Evolutionary conservation across 768 basidiomycete species (phyloP).

Genomic region (Naganishia friedmannii): DNA sequence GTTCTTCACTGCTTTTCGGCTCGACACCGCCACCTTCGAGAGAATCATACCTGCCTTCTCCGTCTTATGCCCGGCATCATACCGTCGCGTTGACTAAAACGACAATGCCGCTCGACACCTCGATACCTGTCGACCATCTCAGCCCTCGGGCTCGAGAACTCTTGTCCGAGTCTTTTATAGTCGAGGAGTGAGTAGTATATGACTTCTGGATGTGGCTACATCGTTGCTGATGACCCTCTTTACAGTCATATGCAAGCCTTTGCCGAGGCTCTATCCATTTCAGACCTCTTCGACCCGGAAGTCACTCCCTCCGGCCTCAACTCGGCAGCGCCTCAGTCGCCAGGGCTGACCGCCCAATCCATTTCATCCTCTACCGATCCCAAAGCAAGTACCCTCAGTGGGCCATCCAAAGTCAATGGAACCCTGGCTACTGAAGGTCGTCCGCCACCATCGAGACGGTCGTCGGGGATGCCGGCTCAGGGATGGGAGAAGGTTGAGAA

Average conservation of each 20-base stretch:
- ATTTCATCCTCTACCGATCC: not conserved
- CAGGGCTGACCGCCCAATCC: not conserved
- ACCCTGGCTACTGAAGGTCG: constrained; percentile 13
- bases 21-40: too few species aligned
- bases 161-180: constrained; percentile 20
- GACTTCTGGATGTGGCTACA: not conserved
- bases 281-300: constrained; percentile 56
- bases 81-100: not conserved
- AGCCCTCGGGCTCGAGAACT: constrained; percentile 22
- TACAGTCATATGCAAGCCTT: constrained; percentile 71
- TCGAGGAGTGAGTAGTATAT: constrained; percentile 21
- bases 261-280: constrained; percentile 65
- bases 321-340: not conserved
- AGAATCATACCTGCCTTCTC: not conserved
- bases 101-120: not conserved
- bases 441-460: constrained; percentile 9
- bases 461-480: constrained; percentile 3
- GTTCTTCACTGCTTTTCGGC: too few species aligned
- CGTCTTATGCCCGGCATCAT: not conserved
- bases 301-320: constrained; percentile 51
- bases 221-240: not conserved
- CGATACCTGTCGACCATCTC: constrained; percentile 11
- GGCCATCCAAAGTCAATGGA: constrained; percentile 32
- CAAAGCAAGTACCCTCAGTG: not conserved
- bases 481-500: constrained; percentile 46